Base-by-base conservation (phyloP, 441 rosid genomes). In the Euphorbia celastroides region DNA sequence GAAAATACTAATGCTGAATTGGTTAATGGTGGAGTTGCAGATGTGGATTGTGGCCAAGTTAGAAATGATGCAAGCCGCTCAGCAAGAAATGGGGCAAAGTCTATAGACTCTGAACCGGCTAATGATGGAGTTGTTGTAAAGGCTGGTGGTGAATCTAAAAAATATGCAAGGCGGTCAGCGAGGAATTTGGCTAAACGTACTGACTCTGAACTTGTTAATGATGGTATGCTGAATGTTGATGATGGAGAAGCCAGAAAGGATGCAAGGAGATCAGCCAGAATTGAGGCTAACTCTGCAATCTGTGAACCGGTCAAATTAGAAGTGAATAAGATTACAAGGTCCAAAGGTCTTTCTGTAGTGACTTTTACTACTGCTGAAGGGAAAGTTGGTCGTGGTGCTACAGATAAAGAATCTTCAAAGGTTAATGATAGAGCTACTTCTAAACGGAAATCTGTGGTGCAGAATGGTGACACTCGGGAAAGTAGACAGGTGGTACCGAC, bases 251-350 rank as follows among this genome's bases (percentile, higher is more conserved):
- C n/a, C n/a, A n/a, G n/a, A n/a, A n/a, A n/a, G n/a, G n/a, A n/a
- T n/a, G n/a, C n/a, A n/a, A n/a, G n/a, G n/a, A n/a, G n/a, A n/a
- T n/a, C n/a, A n/a, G n/a, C n/a, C n/a, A n/a, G n/a, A n/a, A n/a
- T n/a, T n/a, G n/a, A n/a, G n/a, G n/a, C n/a, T n/a, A n/a, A n/a
- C n/a, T n/a, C n/a, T n/a, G n/a, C n/a, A n/a, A n/a, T n/a, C n/a
- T n/a, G n/a, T n/a, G n/a, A n/a, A n/a, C n/a, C n/a, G n/a, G n/a
- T n/a, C n/a, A n/a, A n/a, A n/a, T n/a, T n/a, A n/a, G n/a, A n/a
- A n/a, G 41, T 55, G 25, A 42, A 72, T 22, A 77, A 74, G 61
- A 55, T 32, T 44, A 78, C 78, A 23, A 67, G 71, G 54, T 70
- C 65, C 23, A 25, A 28, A 69, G 34, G 46, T 50, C 55, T 7